A percentile compares a stretch with the other conserved stretches of the same genome.
Conservation (phyloP, 192 early-diverging fungal species). For the Allomyces macrogynus region DNA sequence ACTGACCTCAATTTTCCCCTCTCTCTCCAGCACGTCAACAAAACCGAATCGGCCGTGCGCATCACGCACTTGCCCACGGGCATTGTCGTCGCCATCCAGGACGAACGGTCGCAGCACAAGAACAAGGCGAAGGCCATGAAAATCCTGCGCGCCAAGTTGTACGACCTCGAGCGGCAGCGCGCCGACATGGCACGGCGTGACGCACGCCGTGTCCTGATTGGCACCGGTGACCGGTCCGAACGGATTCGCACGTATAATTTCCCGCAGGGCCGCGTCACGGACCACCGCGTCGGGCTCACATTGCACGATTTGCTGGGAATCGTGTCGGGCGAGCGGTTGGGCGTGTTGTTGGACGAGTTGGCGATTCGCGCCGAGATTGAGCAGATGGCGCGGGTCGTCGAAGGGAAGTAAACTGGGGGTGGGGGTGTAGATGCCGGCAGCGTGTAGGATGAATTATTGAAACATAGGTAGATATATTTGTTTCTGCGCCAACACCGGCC, state of each 20-base stretch:
- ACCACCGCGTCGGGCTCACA: conserved; percentile 58
- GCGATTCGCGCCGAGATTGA: too few species aligned
- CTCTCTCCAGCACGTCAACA: conserved; percentile 59
- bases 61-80: conserved; percentile 86
- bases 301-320: conserved; percentile 45
- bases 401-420: too few species aligned
- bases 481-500: too few species aligned
- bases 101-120: conserved; percentile 81
- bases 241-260: conserved; percentile 71
- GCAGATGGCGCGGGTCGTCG: too few species aligned
- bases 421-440: too few species aligned
- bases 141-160: conserved; percentile 58
- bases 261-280: conserved; percentile 57
- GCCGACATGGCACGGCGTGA: conserved; percentile 31
- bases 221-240: conserved; percentile 52
- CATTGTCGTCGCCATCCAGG: conserved; percentile 66
- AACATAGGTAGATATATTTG: too few species aligned
- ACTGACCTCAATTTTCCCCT: not conserved
- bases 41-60: conserved; percentile 80
- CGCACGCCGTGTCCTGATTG: conserved; percentile 39
- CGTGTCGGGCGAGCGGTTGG: conserved; percentile 27
- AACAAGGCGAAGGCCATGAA: conserved; percentile 77
- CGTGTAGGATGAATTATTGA: too few species aligned
- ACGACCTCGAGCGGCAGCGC: conserved; percentile 42
- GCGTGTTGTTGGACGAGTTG: conserved; percentile 21